These are phyloP conservation scores for Pleurostoma richardsiae DNA, from an alignment of 2,329 filamentous ascomycete species.

Conservation along the genomic window DNA sequence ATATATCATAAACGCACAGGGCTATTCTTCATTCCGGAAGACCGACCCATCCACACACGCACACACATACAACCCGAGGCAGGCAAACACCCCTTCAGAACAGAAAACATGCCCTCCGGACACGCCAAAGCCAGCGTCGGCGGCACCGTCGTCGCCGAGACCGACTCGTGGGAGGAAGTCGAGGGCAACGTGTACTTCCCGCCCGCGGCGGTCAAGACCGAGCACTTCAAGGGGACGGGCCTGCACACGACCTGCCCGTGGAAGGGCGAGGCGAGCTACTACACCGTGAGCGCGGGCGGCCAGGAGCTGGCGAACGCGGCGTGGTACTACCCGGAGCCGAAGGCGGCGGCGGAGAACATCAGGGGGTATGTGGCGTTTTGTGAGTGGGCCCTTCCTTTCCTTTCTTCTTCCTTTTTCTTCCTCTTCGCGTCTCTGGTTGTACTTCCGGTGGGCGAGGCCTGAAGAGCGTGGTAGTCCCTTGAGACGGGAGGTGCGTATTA, in stretches of 20 bases:
- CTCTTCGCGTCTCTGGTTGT: too few relatives aligned
- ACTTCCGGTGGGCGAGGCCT: too few relatives aligned
- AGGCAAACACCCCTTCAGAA: too few relatives aligned
- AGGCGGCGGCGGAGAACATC: constrained; percentile 42
- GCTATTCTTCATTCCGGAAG: too few relatives aligned
- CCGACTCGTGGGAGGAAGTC: constrained; percentile 46
- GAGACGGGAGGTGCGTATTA: background rate
- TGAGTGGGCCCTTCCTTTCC: constrained; percentile 23
- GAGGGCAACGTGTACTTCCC: constrained; percentile 57
- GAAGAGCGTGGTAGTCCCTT: too few relatives aligned
- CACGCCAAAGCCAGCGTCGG: constrained; percentile 39
- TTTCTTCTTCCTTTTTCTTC: background rate
- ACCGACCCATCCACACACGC: too few relatives aligned
- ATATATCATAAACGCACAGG: too few relatives aligned
- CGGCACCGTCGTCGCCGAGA: constrained; percentile 43
- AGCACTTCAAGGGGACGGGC: constrained; percentile 37
- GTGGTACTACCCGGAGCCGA: constrained; percentile 52
- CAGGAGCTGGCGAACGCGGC: constrained; percentile 46
- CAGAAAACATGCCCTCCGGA: constrained; percentile 7
- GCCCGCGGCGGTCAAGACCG: constrained; percentile 35
- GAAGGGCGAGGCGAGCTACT: constrained; percentile 55
- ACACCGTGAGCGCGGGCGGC: constrained; percentile 43
- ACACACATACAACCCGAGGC: too few relatives aligned
- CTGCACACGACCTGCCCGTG: constrained; percentile 47
- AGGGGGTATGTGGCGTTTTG: constrained; percentile 55